These are phyloP conservation scores for Phyllosticta capitalensis DNA, from an alignment of 2,329 filamentous ascomycete genomes.

Conservation along the genomic window DNA sequence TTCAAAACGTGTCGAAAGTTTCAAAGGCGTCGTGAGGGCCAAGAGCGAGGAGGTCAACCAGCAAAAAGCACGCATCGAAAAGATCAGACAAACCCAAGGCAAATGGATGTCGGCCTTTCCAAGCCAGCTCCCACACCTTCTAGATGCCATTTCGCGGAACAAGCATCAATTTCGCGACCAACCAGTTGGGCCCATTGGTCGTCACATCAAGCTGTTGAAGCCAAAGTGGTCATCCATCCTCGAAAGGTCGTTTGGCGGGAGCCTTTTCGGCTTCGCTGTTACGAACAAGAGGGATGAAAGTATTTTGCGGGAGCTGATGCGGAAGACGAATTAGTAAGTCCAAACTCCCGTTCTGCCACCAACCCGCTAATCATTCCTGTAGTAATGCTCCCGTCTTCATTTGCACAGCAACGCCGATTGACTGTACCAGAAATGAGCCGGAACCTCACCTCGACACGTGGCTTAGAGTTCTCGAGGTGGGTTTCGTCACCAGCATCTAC, in stretches of 20 bases:
- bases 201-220: conserved; percentile 64
- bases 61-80: conserved; percentile 42
- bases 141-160: conserved; percentile 54
- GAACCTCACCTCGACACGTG: conserved; percentile 65
- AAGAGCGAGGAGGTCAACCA: conserved; percentile 42
- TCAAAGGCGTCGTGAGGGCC: conserved; percentile 18
- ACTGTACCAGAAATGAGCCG: conserved; percentile 63
- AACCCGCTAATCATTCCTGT: background rate
- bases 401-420: conserved; percentile 44
- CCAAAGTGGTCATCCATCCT: conserved; percentile 76
- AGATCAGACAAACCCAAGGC: conserved; percentile 48
- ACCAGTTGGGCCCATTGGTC: conserved; percentile 77
- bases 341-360: background rate
- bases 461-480: conserved; percentile 59
- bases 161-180: conserved; percentile 59
- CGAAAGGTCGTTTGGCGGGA: conserved; percentile 63
- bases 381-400: conserved; percentile 34
- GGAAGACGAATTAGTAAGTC: conserved; percentile 42
- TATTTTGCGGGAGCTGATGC: conserved; percentile 58
- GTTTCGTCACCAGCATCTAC: background rate
- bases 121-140: conserved; percentile 48
- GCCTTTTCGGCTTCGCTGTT: conserved; percentile 71
- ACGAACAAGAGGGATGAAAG: conserved; percentile 65
- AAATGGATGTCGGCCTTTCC: conserved; percentile 57
- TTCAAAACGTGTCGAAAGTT: conserved; percentile 16